Percentiles rank a stretch among this genome's conserved stretches.
These are phyloP conservation scores for Heliamphora pulchella DNA, from an alignment of 179 eudicot species.

Conservation along the genomic window DNA sequence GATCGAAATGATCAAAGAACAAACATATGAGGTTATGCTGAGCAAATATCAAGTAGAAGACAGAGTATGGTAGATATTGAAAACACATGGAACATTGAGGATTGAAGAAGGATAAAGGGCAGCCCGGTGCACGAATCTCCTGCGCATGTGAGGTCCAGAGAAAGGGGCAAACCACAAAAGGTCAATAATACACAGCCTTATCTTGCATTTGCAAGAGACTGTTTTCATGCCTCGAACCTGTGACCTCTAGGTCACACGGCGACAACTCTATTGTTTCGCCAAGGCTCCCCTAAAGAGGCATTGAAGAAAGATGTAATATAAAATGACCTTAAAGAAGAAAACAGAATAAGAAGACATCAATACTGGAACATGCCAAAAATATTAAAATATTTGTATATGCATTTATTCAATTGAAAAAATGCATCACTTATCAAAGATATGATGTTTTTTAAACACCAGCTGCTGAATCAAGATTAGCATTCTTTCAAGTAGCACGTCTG, in stretches of 20 bases:
- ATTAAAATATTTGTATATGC: neutral
- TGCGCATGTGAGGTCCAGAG: no score
- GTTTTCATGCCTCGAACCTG: no score
- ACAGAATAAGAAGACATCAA: neutral
- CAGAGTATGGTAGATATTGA: neutral
- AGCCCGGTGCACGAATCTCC: no score
- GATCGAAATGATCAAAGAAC: neutral
- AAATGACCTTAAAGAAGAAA: neutral
- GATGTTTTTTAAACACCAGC: neutral
- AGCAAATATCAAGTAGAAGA: neutral
- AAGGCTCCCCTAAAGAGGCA: neutral
- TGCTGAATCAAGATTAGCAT: neutral
- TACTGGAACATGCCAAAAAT: neutral
- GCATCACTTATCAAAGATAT: neutral
- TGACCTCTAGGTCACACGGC: no score
- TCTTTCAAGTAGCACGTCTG: neutral
- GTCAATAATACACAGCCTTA: no score
- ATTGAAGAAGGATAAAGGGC: neutral
- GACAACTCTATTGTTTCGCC: no score
- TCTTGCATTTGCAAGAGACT: no score
- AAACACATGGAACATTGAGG: neutral
- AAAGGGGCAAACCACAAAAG: no score
- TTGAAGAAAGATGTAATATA: neutral
- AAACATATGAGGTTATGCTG: neutral
- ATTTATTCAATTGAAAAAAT: neutral